phyloP scores from a whole-genome alignment of 257 asterid species.

The Mentha longifolia region DNA sequence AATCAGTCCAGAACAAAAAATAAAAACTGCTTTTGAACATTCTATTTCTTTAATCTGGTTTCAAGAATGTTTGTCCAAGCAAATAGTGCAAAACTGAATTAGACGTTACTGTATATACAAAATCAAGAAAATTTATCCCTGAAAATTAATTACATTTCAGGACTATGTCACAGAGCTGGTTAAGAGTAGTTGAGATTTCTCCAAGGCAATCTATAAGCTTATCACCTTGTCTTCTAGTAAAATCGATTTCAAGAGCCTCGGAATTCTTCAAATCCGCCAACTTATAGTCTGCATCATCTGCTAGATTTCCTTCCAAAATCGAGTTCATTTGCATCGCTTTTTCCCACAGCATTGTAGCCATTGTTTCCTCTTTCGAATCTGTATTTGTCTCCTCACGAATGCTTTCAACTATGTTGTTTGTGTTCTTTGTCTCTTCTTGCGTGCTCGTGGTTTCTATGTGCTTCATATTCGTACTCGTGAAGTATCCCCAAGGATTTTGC shows the following conservation, averaged over 20 bases:
- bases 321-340: conserved; percentile 57
- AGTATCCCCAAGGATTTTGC: conserved; percentile 70
- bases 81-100: too few species aligned
- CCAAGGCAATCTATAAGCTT: conserved; percentile 68
- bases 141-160: conserved; percentile 46
- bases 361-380: conserved; percentile 48
- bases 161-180: conserved; percentile 58
- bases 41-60: neutral
- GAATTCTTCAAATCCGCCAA: conserved; percentile 48
- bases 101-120: too few species aligned
- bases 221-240: conserved; percentile 64
- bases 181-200: conserved; percentile 56
- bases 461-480: conserved; percentile 48
- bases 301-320: conserved; percentile 53
- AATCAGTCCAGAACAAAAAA: too few species aligned
- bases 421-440: conserved; percentile 27
- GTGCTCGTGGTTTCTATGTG: conserved; percentile 48
- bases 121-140: too few species aligned
- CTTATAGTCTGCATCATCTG: conserved; percentile 53
- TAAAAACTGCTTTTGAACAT: neutral
- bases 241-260: conserved; percentile 53
- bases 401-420: conserved; percentile 12
- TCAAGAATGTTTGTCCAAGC: neutral
- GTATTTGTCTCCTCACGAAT: conserved; percentile 32
- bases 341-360: conserved; percentile 56